A percentile compares a stretch with the other conserved stretches of the same genome.
Evolutionary conservation across 2,329 filamentous ascomycete genomes (phyloP).

Genomic region (Penicillium digitatum): DNA sequence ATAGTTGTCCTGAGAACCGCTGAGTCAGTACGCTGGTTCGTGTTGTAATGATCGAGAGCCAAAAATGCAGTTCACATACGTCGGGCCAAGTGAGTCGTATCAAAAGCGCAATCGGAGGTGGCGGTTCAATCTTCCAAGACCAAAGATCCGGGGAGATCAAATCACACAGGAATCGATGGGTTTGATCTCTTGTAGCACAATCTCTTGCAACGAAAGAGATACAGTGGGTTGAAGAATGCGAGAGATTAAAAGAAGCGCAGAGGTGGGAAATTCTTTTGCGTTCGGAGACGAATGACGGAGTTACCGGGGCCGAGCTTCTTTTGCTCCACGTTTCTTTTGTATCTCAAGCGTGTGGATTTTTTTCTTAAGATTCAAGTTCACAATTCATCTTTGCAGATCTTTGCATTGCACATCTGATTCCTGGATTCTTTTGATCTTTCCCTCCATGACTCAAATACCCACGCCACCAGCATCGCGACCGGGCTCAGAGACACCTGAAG

Average conservation of each 20-base stretch:
- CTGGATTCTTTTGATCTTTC: not conserved
- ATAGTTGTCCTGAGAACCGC: not conserved
- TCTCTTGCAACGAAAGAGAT: not conserved
- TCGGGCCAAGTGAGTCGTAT: slow-evolving; percentile 2
- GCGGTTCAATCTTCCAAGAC: slow-evolving; percentile 12
- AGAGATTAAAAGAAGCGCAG: slow-evolving; percentile 14
- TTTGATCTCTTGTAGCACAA: not conserved
- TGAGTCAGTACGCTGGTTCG: not conserved
- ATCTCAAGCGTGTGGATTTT: not conserved
- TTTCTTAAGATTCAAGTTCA: not conserved
- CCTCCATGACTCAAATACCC: slow-evolving; percentile 32
- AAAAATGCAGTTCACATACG: not conserved
- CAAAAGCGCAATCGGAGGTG: slow-evolving; percentile 12
- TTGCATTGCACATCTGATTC: not conserved
- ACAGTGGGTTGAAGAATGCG: not conserved
- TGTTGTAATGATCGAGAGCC: not conserved
- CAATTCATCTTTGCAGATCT: not conserved
- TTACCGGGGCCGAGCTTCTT: slow-evolving; percentile 34
- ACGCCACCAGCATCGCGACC: slow-evolving; percentile 35
- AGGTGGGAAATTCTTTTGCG: slow-evolving; percentile 38
- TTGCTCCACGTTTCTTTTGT: slow-evolving; percentile 11
- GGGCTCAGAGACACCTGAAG: slow-evolving; percentile 27
- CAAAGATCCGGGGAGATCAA: not conserved
- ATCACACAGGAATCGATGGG: not conserved
- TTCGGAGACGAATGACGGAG: slow-evolving; percentile 37